Conservation (phyloP, 2,329 filamentous ascomycete species). For the Juglanconis oblonga region DNA sequence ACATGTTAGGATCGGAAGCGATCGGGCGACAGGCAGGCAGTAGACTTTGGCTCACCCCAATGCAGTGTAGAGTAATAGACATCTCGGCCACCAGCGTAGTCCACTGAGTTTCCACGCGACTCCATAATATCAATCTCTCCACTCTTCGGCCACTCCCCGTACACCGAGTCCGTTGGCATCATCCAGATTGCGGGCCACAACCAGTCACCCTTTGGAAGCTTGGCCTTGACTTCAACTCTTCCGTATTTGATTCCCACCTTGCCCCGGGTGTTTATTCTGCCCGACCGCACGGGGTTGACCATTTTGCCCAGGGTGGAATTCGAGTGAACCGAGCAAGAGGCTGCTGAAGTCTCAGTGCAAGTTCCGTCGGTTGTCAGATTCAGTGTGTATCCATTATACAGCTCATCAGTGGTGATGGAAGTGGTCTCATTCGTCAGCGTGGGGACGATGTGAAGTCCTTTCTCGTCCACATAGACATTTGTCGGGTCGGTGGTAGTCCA, state of each 20-base stretch:
- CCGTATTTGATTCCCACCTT: conserved; percentile 48
- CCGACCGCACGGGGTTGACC: conserved; percentile 48
- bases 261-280: conserved; percentile 45
- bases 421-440: conserved; percentile 45
- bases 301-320: conserved; percentile 42
- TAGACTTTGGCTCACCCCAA: conserved; percentile 35
- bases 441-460: conserved; percentile 54
- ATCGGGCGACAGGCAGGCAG: background rate
- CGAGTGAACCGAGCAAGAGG: conserved; percentile 36
- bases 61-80: conserved; percentile 42
- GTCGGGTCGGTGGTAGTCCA: conserved; percentile 48
- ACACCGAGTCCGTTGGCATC: conserved; percentile 45
- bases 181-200: conserved; percentile 51
- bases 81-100: conserved; percentile 42
- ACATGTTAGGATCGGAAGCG: background rate
- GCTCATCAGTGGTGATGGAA: conserved; percentile 34
- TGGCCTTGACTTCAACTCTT: conserved; percentile 51
- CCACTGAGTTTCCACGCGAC: conserved; percentile 42
- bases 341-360: conserved; percentile 37
- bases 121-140: conserved; percentile 55
- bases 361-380: conserved; percentile 41
- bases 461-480: conserved; percentile 45
- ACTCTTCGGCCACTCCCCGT: conserved; percentile 48
- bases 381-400: conserved; percentile 39
- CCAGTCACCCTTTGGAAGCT: conserved; percentile 52